Evolutionary conservation across 2,329 filamentous ascomycete genomes (phyloP).

Genomic region (Chaetomiaceae sp.): DNA sequence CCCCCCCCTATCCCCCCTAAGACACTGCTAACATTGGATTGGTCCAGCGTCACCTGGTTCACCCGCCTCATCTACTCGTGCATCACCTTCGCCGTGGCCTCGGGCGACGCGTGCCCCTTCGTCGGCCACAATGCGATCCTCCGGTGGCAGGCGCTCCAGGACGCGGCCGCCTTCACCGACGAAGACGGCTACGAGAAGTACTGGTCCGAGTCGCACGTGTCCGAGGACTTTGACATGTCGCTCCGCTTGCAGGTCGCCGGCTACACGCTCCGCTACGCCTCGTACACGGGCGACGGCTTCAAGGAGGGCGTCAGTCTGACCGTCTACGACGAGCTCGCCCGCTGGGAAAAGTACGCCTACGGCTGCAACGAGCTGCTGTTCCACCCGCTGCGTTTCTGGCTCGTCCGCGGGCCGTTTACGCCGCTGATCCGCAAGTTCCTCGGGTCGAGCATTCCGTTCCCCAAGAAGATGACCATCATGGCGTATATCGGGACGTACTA

Average conservation of each 20-base stretch:
- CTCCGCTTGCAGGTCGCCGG: conserved; percentile 68
- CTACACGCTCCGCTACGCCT: conserved; percentile 68
- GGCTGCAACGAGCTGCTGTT: conserved; percentile 81
- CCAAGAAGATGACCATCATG: conserved; percentile 70
- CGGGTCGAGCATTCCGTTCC: conserved; percentile 66
- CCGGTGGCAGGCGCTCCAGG: conserved; percentile 70
- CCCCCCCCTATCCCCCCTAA: neutral
- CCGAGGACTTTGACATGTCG: conserved; percentile 79
- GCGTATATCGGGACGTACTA: conserved; percentile 79
- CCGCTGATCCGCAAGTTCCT: conserved; percentile 72
- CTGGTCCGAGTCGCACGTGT: conserved; percentile 77
- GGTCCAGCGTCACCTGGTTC: conserved; percentile 60
- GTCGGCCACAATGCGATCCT: conserved; percentile 75
- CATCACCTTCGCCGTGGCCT: conserved; percentile 70
- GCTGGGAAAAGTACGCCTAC: conserved; percentile 85
- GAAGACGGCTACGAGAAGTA: conserved; percentile 72
- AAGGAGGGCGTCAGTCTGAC: conserved; percentile 80
- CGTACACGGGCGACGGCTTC: conserved; percentile 70
- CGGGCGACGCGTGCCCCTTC: conserved; percentile 72
- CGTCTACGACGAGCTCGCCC: conserved; percentile 77
- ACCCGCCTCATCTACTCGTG: conserved; percentile 72
- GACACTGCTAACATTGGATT: neutral
- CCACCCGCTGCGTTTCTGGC: conserved; percentile 70
- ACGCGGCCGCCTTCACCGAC: conserved; percentile 61
- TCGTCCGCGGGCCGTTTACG: conserved; percentile 70